Conservation (phyloP, 2,329 filamentous ascomycete species). For the Aspergillus sp. region DNA sequence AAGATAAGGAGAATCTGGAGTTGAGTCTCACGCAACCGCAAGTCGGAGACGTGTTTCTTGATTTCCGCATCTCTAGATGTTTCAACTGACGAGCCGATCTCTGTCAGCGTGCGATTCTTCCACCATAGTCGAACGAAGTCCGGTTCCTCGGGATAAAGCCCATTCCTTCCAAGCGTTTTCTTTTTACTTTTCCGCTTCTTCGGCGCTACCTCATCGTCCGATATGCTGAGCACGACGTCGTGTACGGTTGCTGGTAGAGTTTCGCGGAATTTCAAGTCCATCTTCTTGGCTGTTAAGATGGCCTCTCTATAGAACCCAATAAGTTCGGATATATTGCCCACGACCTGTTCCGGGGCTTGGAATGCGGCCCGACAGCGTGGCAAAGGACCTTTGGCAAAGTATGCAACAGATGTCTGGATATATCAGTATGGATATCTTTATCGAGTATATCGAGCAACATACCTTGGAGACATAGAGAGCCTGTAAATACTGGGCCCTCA, state of each 20-base stretch:
- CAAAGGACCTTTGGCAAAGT: constrained; percentile 53
- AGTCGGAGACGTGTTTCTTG: constrained; percentile 42
- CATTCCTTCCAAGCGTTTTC: constrained; percentile 46
- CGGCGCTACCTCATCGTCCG: constrained; percentile 33
- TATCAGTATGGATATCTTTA: constrained; percentile 12
- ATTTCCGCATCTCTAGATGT: constrained; percentile 36
- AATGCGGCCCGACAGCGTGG: constrained; percentile 46
- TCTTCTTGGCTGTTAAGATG: constrained; percentile 46
- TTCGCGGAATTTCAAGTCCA: constrained; percentile 49
- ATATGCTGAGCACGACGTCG: constrained; percentile 36
- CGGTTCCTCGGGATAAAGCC: constrained; percentile 47
- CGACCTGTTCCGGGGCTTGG: constrained; percentile 26
- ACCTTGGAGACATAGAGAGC: constrained; percentile 47
- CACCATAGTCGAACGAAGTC: constrained; percentile 47
- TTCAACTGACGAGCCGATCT: constrained; percentile 26
- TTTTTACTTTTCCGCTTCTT: constrained; percentile 39
- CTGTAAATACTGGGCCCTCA: constrained; percentile 44
- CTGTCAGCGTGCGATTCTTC: constrained; percentile 36
- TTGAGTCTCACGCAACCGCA: constrained; percentile 50
- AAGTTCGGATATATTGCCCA: constrained; percentile 28
- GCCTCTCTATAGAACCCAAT: constrained; percentile 42
- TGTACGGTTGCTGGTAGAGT: constrained; percentile 42
- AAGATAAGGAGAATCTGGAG: constrained; percentile 51
- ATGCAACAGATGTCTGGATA: constrained; percentile 48
- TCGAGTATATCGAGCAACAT: not conserved